Evolutionary conservation across 1,284 basidiomycete species (phyloP), one percentile per base, ranked within the genome.

Genomic region (Erythrobasidium hasegawianum): DNA sequence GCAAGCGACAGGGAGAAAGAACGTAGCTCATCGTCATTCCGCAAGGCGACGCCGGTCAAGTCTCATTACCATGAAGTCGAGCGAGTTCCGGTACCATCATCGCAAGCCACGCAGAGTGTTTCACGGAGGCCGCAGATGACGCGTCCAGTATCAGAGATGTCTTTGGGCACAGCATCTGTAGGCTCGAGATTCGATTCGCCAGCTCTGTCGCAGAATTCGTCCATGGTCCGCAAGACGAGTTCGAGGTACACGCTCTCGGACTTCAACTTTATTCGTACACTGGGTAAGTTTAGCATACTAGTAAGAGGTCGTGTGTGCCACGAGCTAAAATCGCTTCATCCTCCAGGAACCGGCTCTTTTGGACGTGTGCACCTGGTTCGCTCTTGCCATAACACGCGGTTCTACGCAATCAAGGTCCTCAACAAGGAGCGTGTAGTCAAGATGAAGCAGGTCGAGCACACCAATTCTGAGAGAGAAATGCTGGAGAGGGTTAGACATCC

Each of bases 361-460:
- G 93, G 93, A 1, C 85, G 94, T 16, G 93, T 97, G 0, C 93
- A 96, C 78, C 82, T 96, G 55, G 94, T 92, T 18, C 85, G 88
- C 67, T 94, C 90, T 76, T 89, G 87, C 78, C 91, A 95, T 77
- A 97, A 96, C 76, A 82, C 87, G 29, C 86, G 93, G 8, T 94
- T 90, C 78, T 97, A 96, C 76, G 93, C 93, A 45, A 86, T 96
- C 81, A 97, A 97, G 77, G 92, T 97, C 8, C 80, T 97, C 68
- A 87, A 83, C 80, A 97, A 97, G 78, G 90, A 96, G 70, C 90
- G 92, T 76, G 90, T 98, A 62, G 91, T 95, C 69, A 86, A 84
- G 74, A 89, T 92, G 84, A 97, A 97, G 81, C 95, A 98, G 77
- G 87, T 97, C 62, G 92, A 97, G 74, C 95, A 98, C 76, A 97